Percentiles rank a stretch among this genome's conserved stretches.
phyloP scores from a whole-genome alignment of 139 green algal genomes.

The Yamagishiella unicocca region DNA sequence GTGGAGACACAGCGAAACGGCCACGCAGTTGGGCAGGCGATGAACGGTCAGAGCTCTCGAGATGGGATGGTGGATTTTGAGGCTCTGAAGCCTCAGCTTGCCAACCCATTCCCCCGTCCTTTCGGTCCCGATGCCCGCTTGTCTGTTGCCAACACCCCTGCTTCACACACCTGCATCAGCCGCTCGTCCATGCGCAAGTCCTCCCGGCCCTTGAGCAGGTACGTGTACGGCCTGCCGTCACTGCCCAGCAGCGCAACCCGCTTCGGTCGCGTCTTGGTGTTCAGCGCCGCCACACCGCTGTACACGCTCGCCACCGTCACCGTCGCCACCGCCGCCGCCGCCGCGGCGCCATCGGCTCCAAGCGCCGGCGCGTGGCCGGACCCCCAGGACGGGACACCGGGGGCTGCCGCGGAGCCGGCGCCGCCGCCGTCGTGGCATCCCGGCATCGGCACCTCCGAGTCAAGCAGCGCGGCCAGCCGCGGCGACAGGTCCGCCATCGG shows the following conservation, averaged over 20 bases:
- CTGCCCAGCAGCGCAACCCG: slow-evolving; percentile 77
- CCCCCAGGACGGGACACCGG: no score
- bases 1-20: neutral
- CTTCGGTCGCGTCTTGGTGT: slow-evolving; percentile 95
- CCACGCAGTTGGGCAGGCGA: no score
- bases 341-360: no score
- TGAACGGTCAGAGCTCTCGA: no score
- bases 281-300: slow-evolving; percentile 64
- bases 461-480: slow-evolving; percentile 52
- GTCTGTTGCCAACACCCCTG: no score
- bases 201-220: slow-evolving; percentile 92
- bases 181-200: slow-evolving; percentile 90
- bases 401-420: neutral
- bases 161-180: slow-evolving; percentile 91
- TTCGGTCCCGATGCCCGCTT: no score
- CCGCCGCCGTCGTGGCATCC: slow-evolving; percentile 26
- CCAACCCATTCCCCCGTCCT: no score
- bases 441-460: slow-evolving; percentile 67
- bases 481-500: slow-evolving; percentile 64
- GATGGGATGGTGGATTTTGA: no score
- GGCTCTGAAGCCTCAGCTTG: no score
- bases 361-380: no score
- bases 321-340: no score
- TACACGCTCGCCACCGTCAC: slow-evolving; percentile 68
- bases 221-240: slow-evolving; percentile 79